Conservation (phyloP, 441 rosid species). For the Gossypium gossypioides region DNA sequence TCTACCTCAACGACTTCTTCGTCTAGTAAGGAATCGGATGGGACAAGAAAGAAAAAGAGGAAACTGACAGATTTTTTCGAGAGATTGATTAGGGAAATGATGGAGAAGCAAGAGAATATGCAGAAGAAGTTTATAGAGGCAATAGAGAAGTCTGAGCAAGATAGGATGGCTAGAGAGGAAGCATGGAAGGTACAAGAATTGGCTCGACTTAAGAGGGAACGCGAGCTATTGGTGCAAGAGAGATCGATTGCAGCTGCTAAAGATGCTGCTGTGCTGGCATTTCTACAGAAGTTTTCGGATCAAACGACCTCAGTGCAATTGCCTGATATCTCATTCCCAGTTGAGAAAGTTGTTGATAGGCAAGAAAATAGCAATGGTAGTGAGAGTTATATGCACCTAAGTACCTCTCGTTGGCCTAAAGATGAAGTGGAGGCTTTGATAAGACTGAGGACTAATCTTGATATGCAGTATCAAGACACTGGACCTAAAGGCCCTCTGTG, state of each 20-base stretch:
- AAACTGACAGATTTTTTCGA: constrained; percentile 31
- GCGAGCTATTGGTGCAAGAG: constrained; percentile 45
- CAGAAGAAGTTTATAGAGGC: constrained; percentile 48
- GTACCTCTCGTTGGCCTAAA: constrained; percentile 60
- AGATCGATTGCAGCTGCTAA: constrained; percentile 53
- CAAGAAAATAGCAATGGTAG: constrained; percentile 19
- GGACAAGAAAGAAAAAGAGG: constrained; percentile 33
- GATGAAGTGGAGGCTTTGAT: constrained; percentile 56
- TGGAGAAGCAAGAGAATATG: constrained; percentile 54
- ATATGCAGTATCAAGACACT: constrained; percentile 35
- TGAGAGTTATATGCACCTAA: constrained; percentile 23
- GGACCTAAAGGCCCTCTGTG: constrained; percentile 58
- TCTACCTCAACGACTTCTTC: constrained; percentile 31
- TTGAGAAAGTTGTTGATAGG: constrained; percentile 22
- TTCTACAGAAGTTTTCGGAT: constrained; percentile 49
- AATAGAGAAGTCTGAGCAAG: constrained; percentile 43
- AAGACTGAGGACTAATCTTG: constrained; percentile 36
- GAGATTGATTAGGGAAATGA: constrained; percentile 40
- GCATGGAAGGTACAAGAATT: constrained; percentile 55
- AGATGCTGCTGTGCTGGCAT: constrained; percentile 56
- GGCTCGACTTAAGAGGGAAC: constrained; percentile 40
- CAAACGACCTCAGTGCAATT: constrained; percentile 24
- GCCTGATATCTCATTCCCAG: constrained; percentile 18
- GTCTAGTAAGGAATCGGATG: constrained; percentile 27
- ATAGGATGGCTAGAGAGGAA: constrained; percentile 50